Conservation (phyloP, 768 basidiomycete species). For the Myochromella boudieri region DNA sequence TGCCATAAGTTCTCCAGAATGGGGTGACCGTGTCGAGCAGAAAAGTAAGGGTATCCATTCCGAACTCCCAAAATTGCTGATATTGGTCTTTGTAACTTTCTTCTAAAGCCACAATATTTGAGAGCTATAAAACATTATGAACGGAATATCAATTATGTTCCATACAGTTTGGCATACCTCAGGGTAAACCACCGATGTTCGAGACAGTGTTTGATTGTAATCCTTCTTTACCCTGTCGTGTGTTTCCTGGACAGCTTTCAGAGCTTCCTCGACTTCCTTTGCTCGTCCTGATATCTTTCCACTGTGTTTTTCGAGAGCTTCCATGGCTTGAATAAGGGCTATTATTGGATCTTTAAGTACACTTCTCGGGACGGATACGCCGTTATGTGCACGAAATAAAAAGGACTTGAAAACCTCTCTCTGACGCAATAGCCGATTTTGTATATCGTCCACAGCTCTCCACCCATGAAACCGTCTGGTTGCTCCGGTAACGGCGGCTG, state of each 20-base stretch:
- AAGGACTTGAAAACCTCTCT: constrained; percentile 53
- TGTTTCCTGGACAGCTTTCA: constrained; percentile 52
- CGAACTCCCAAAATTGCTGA: constrained; percentile 80
- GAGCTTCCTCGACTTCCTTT: constrained; percentile 44
- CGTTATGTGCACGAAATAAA: constrained; percentile 27
- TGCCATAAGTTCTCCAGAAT: constrained; percentile 80
- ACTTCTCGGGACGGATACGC: constrained; percentile 29
- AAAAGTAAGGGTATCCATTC: constrained; percentile 75
- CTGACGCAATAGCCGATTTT: constrained; percentile 61
- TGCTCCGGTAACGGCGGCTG: constrained; percentile 67
- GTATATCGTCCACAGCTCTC: constrained; percentile 76
- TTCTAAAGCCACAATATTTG: constrained; percentile 67
- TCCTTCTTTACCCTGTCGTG: constrained; percentile 60
- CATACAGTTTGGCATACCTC: constrained; percentile 46
- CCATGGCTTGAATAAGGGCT: constrained; percentile 47
- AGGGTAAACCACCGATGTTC: constrained; percentile 77
- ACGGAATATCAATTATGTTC: background rate
- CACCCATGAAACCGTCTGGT: constrained; percentile 64
- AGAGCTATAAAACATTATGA: constrained; percentile 45
- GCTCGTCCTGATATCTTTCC: constrained; percentile 45
- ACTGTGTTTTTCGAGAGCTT: constrained; percentile 48
- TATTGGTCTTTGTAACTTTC: constrained; percentile 81
- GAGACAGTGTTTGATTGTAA: constrained; percentile 63
- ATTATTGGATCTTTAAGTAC: constrained; percentile 56
- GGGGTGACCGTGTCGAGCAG: constrained; percentile 76